phyloP scores from a whole-genome alignment of 1,139 yeast species.

The Debaryomyces singareniensis region DNA sequence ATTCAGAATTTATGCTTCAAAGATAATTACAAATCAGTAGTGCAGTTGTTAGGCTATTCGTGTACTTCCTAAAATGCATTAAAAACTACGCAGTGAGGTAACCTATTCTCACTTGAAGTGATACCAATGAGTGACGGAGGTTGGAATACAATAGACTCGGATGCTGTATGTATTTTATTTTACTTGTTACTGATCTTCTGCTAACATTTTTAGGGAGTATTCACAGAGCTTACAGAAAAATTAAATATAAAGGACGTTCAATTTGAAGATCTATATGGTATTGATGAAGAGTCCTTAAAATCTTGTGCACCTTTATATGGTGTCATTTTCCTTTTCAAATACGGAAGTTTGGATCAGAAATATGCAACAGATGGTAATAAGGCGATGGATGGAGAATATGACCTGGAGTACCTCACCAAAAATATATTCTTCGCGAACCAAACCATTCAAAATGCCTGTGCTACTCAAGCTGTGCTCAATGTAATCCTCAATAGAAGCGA shows the following conservation, averaged over 20 bases:
- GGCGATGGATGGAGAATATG: slow-evolving; percentile 44
- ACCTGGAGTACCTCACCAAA: slow-evolving; percentile 26
- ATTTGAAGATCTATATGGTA: slow-evolving; percentile 53
- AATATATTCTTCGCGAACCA: slow-evolving; percentile 59
- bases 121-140: slow-evolving; percentile 22
- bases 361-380: slow-evolving; percentile 19
- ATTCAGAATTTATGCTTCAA: background rate
- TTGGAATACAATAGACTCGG: slow-evolving; percentile 71
- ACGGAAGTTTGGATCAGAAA: slow-evolving; percentile 35
- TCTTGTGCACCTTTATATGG: slow-evolving; percentile 48
- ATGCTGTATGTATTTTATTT: slow-evolving; percentile 39
- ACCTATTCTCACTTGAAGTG: no score
- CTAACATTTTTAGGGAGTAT: slow-evolving; percentile 46
- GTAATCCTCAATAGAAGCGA: slow-evolving; percentile 38
- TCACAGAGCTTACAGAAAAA: slow-evolving; percentile 56
- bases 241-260: slow-evolving; percentile 53
- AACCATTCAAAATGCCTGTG: slow-evolving; percentile 67
- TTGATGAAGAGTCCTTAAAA: slow-evolving; percentile 43
- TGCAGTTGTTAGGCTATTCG: background rate
- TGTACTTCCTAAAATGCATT: no score
- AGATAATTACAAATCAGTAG: background rate
- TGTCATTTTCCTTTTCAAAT: slow-evolving; percentile 59
- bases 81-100: no score
- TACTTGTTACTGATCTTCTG: slow-evolving; percentile 1
- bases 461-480: slow-evolving; percentile 71